A percentile compares a stretch with the other conserved stretches of the same genome.
These are phyloP conservation scores for Trichosanthes truncata DNA, from an alignment of 306 rosid genomes.

Conservation along the genomic window DNA sequence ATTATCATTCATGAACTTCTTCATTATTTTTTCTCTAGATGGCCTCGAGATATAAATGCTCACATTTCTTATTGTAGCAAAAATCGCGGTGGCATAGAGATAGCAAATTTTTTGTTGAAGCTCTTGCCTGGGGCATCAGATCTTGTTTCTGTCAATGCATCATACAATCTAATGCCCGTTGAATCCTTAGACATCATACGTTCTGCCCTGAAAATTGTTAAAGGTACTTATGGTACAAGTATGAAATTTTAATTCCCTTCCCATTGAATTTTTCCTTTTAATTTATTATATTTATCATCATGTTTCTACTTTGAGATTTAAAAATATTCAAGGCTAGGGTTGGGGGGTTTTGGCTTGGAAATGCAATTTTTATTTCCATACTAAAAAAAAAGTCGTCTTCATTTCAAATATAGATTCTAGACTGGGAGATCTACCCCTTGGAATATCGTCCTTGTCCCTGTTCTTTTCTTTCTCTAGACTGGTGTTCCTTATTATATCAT, in stretches of 20 bases:
- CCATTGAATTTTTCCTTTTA: neutral
- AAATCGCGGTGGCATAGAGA: constrained; percentile 70
- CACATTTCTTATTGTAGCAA: constrained; percentile 32
- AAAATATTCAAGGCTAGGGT: neutral
- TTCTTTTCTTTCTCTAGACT: neutral
- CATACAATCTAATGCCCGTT: constrained; percentile 59
- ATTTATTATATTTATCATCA: neutral
- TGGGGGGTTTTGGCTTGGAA: neutral
- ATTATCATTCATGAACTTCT: constrained; percentile 13
- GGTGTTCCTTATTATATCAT: too few relatives aligned
- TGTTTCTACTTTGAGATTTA: neutral
- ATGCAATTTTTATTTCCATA: neutral
- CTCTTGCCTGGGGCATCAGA: constrained; percentile 52
- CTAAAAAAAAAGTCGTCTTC: neutral
- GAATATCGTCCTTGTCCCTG: neutral
- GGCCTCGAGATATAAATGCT: neutral
- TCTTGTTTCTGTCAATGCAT: constrained; percentile 53
- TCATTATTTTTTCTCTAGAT: constrained; percentile 12
- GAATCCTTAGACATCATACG: constrained; percentile 45
- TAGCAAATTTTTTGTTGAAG: constrained; percentile 56
- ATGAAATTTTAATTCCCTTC: neutral
- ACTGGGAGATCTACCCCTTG: neutral
- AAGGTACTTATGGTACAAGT: constrained; percentile 34
- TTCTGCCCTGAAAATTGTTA: constrained; percentile 42
- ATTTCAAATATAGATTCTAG: neutral